These are phyloP conservation scores for Elaeis oleifera DNA, from an alignment of 202 grass and related monocot species.

Conservation along the genomic window DNA sequence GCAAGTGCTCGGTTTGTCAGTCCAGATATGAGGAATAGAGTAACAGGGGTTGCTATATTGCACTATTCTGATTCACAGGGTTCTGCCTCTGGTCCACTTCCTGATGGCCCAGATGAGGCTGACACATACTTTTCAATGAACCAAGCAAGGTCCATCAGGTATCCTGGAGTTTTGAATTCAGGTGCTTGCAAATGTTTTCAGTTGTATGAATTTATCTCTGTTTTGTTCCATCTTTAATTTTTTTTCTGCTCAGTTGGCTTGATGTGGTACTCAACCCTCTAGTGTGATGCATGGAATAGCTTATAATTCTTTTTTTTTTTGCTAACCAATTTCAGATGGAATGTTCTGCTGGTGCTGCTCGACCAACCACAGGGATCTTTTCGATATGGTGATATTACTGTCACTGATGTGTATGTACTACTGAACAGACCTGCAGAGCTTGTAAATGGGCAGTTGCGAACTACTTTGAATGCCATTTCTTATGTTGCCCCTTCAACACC, in stretches of 20 bases:
- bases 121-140: conserved; percentile 84
- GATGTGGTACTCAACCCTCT: not conserved
- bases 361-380: conserved; percentile 92
- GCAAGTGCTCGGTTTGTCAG: conserved; percentile 61
- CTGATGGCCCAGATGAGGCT: conserved; percentile 64
- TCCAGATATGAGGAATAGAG: conserved; percentile 32
- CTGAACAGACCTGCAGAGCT: conserved; percentile 61
- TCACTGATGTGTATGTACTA: conserved; percentile 75
- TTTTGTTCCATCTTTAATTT: not conserved
- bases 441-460: conserved; percentile 54
- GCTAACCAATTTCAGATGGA: conserved; percentile 54
- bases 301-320: not conserved
- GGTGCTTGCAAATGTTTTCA: conserved; percentile 7
- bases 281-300: not conserved
- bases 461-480: conserved; percentile 87
- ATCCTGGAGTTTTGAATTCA: conserved; percentile 5
- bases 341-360: conserved; percentile 80
- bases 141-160: conserved; percentile 94
- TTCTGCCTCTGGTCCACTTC: conserved; percentile 64
- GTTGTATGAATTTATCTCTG: not conserved
- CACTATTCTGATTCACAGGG: conserved; percentile 85
- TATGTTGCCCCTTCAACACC: conserved; percentile 68
- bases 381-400: conserved; percentile 81
- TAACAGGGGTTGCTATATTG: conserved; percentile 67
- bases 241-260: too few relatives aligned